phyloP scores from a whole-genome alignment of 2,329 filamentous ascomycete species.

The Penicillium vulpinum region DNA sequence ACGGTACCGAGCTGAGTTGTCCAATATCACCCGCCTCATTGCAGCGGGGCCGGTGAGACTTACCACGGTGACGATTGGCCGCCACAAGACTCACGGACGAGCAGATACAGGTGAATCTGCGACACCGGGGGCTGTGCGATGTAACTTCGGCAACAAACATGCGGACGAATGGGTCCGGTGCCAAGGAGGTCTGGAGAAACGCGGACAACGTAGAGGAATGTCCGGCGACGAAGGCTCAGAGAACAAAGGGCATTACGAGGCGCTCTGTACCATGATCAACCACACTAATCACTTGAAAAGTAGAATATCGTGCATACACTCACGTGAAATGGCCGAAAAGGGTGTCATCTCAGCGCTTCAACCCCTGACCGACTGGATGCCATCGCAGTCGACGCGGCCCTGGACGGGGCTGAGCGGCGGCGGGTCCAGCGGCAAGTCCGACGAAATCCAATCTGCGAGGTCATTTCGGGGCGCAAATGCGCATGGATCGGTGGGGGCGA shows the following conservation, averaged over 20 bases:
- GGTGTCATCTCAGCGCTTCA: background rate
- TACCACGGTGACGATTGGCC: background rate
- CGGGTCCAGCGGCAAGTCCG: conserved; percentile 10
- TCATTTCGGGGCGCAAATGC: background rate
- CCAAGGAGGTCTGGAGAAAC: background rate
- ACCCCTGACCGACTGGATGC: background rate
- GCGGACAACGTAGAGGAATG: background rate
- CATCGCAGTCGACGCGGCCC: background rate
- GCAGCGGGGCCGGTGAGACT: background rate
- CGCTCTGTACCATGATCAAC: background rate
- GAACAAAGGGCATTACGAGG: background rate
- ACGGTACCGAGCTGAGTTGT: background rate
- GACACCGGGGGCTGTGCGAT: background rate
- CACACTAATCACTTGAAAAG: background rate
- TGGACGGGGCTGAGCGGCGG: background rate
- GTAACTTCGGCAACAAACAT: background rate
- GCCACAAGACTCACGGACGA: background rate
- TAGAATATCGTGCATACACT: background rate
- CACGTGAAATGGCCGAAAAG: background rate
- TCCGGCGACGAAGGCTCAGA: background rate
- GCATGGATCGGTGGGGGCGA: conserved; percentile 1
- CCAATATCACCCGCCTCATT: background rate
- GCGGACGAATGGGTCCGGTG: background rate
- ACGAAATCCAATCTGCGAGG: conserved; percentile 3
- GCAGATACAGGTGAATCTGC: background rate